phyloP scores from a whole-genome alignment of 1,284 basidiomycete species.

The Fistulina hepatica region DNA sequence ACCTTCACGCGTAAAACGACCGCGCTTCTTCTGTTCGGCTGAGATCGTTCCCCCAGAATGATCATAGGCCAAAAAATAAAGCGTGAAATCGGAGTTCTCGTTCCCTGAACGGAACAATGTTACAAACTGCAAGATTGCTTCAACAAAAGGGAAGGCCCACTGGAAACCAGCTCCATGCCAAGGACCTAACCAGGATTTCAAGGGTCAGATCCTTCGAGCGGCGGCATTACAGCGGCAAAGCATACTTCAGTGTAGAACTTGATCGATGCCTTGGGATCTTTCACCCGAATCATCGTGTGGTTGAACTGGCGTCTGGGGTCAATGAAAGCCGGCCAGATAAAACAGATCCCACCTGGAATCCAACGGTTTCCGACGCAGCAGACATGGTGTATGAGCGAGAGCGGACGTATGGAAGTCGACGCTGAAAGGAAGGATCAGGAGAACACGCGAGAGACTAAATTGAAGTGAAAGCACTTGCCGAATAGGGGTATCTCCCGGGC shows the following conservation, averaged over 20 bases:
- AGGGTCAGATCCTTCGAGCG: conserved; percentile 8
- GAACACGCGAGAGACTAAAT: too few relatives aligned
- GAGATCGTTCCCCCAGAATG: conserved; percentile 38
- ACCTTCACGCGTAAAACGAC: conserved; percentile 58
- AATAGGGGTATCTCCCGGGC: too few relatives aligned
- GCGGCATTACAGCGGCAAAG: conserved; percentile 6
- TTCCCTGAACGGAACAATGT: too few relatives aligned
- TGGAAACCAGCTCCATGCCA: conserved; percentile 78
- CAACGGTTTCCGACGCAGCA: too few relatives aligned
- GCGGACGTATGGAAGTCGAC: too few relatives aligned
- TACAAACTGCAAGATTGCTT: conserved; percentile 5
- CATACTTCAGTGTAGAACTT: conserved; percentile 64
- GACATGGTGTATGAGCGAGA: too few relatives aligned
- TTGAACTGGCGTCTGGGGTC: conserved; percentile 69
- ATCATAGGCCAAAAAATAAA: conserved; percentile 78
- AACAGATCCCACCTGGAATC: too few relatives aligned
- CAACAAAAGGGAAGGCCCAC: conserved; percentile 26
- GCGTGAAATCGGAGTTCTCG: conserved; percentile 56
- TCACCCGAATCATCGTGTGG: conserved; percentile 86
- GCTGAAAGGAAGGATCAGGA: too few relatives aligned
- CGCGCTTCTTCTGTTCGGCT: conserved; percentile 34
- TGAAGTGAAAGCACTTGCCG: too few relatives aligned
- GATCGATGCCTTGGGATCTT: conserved; percentile 74
- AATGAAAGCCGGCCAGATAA: too few relatives aligned
- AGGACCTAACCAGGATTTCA: conserved; percentile 37